Evolutionary conservation across 805 yeast genomes (phyloP).

Genomic region (Candida gorgasii): DNA sequence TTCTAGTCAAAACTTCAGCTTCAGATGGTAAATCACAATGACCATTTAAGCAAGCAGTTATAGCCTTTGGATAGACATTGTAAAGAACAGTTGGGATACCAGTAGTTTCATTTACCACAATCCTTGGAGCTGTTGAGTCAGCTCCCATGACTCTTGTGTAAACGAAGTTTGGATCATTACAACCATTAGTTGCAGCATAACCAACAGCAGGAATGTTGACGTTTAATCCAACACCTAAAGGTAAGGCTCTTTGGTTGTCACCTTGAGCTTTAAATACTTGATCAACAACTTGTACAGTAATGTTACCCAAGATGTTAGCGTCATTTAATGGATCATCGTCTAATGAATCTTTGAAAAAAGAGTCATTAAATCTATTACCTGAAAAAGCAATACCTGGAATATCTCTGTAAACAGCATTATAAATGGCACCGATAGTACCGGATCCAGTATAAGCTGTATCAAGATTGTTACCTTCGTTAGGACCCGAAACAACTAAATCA

Average conservation of each 20-base stretch:
- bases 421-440: slow-evolving; percentile 56
- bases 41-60: slow-evolving; percentile 40
- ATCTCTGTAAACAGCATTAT: slow-evolving; percentile 49
- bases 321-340: slow-evolving; percentile 42
- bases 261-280: slow-evolving; percentile 40
- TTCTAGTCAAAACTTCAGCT: slow-evolving; percentile 28
- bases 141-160: slow-evolving; percentile 50
- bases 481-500: slow-evolving; percentile 54
- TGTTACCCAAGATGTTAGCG: slow-evolving; percentile 46
- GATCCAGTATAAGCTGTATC: slow-evolving; percentile 43
- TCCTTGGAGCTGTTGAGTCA: slow-evolving; percentile 28
- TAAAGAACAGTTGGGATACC: slow-evolving; percentile 20
- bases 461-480: slow-evolving; percentile 52
- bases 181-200: slow-evolving; percentile 32
- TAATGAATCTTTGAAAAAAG: slow-evolving; percentile 48
- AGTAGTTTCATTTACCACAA: slow-evolving; percentile 42
- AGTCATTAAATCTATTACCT: slow-evolving; percentile 49
- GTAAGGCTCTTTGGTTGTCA: slow-evolving; percentile 37
- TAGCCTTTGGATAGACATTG: slow-evolving; percentile 14
- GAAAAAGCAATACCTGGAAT: slow-evolving; percentile 52
- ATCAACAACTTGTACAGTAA: slow-evolving; percentile 40
- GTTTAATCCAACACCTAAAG: slow-evolving; percentile 46
- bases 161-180: slow-evolving; percentile 44
- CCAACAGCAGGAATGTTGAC: slow-evolving; percentile 52
- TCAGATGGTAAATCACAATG: slow-evolving; percentile 48